Evolutionary conservation across 2,329 filamentous ascomycete species (phyloP), one percentile per base, ranked within the genome.

Genomic region (Diaporthe helianthi): DNA sequence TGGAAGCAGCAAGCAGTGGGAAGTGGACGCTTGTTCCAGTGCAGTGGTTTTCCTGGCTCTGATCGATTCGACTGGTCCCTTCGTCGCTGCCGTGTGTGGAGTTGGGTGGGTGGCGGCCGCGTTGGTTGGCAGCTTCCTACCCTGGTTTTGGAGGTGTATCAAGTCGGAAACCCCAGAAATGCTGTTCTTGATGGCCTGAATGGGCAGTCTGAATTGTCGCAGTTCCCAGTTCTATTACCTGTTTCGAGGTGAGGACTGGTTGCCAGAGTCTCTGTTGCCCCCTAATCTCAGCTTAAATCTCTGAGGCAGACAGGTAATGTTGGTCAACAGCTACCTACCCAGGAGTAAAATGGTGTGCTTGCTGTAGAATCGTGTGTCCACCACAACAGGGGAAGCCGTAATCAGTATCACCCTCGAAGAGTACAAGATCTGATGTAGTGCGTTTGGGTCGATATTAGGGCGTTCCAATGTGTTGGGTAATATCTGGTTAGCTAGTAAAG

Each of bases 361-460:
- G 26, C 31, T 29, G 66, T n/a, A 36, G 22, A 51, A 31, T 33
- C 33, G 52, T 60, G 44, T 22, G 26, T 38, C 31, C 29, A 61
- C 33, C 19, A 15, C 6, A 44, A 46, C 5, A 4, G n/a, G n/a
- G 51, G 29, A 31, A 22, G 19, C 19, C 49, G 47, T 65, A 36
- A 17, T 65, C 38, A 63, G 52, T 51, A 41, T 31, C 52, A 67
- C 22, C 29, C 22, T 26, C 49, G 33, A 38, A 67, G 51, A 10
- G 63, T 49, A 69, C 55, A 69, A 71, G 55, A 69, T 58, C 61
- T 22, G 44, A 63, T 51, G 41, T 19, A 36, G 24, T 52, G 69
- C 36, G 49, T 31, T 47, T 65, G 26, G 49, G 22, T n/a, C n/a
- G 24, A 2, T 67, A 29, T 19, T 58, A 29, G 55, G 63, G 51